Base-by-base conservation (phyloP, 495 filamentous ascomycete genomes). In the Talaromyces thailandensis region DNA sequence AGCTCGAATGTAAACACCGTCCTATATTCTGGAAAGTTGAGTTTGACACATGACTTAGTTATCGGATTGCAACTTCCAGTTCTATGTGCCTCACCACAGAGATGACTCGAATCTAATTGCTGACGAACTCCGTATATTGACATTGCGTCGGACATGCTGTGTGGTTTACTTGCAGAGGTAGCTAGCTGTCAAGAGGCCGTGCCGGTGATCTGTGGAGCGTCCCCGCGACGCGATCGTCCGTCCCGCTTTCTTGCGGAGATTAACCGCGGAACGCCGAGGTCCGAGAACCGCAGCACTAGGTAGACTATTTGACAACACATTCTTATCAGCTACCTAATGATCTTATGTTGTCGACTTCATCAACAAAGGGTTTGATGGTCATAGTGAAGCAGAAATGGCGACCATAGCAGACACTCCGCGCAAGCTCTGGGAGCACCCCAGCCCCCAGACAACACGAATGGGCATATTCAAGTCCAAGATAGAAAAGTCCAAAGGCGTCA, bases 391-490 rank as follows among this genome's bases (percentile, higher is more conserved):
- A 48, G 7, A 5, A 23, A 64, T 64, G 62, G 62, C 37, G 14
- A 45, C 37, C 8, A 14, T 55, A 50, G 60, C 55, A 32, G 48
- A 55, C 6, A 26, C 71, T 23, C 76, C 74, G 7, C 69, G 76
- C 48, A 79, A 77, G 67, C 69, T 79, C 58, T 91, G 88, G 88
- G 75, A 81, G 66, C 88, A 90, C 70, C 74, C 82, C 25, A 69
- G 78, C 61, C 87, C 87, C 8, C 69, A 80, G 58, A 75, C 76
- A 12, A 90, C 86, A 8, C 75, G 77, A 52, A 88, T 91, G 84
- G 83, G 79, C 68, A 73, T 68, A 53, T 91, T 91, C 69, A 72
- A 66, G 35, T 56, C 66, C 9, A 55, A 62, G 2, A 35, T 77
- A 31, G 60, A 72, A 63, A 63, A 67, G 23, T 40, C 63, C 2